phyloP scores from a whole-genome alignment of 352 stramenopile genomes.

The Vaucheria bursata region DNA sequence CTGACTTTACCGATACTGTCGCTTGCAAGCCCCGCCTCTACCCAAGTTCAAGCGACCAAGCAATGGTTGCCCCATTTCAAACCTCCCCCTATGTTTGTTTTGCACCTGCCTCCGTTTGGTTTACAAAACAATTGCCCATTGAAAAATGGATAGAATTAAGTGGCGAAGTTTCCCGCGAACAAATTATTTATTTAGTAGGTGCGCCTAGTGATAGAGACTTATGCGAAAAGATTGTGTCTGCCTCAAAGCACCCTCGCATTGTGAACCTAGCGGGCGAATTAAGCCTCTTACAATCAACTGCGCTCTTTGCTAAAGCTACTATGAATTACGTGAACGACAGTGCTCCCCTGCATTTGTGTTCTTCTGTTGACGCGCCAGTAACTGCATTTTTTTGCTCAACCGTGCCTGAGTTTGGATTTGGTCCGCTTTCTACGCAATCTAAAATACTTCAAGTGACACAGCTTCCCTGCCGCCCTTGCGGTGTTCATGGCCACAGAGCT shows the following conservation, averaged over 20 bases:
- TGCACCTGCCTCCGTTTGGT: not conserved
- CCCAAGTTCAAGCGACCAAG: too few relatives aligned
- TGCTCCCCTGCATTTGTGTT: not conserved
- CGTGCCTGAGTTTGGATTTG: not conserved
- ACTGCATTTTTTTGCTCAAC: not conserved
- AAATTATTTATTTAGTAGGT: not conserved
- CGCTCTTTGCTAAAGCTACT: not conserved
- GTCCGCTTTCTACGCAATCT: not conserved
- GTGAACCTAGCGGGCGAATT: not conserved
- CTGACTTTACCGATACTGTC: not conserved
- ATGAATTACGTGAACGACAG: not conserved
- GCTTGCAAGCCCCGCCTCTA: not conserved
- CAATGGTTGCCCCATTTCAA: not conserved
- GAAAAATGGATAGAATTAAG: not conserved
- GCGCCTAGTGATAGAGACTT: not conserved
- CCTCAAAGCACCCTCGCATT: too few relatives aligned
- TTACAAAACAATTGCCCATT: not conserved
- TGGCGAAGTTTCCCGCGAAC: not conserved
- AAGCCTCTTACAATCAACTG: not conserved
- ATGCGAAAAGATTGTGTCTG: not conserved
- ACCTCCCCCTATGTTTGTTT: not conserved
- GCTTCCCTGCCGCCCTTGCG: not conserved
- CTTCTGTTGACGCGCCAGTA: not conserved
- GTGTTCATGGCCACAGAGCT: not conserved
- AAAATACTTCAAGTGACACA: not conserved